Evolutionary conservation across 163 green algal genomes (phyloP).

Genomic region (Trebouxia gelatinosa): DNA sequence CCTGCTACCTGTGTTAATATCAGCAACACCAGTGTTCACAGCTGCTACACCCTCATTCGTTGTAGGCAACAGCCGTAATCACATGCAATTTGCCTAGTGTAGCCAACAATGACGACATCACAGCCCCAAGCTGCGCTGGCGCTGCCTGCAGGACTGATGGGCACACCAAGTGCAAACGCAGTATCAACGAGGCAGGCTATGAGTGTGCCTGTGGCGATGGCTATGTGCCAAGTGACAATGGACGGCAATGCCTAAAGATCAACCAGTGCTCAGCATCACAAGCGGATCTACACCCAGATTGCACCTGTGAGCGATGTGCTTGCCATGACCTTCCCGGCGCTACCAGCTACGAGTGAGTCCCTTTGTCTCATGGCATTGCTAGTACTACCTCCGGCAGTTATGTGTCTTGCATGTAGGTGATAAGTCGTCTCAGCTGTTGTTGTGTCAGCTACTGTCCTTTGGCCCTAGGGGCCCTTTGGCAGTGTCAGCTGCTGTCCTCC

Average conservation of each 20-base stretch:
- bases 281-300: constrained; percentile 52
- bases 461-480: neutral
- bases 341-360: constrained; percentile 71
- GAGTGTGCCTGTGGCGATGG: constrained; percentile 70
- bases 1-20: too few species aligned
- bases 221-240: constrained; percentile 52
- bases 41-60: too few species aligned
- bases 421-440: neutral
- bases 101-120: too few species aligned
- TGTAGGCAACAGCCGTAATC: too few species aligned
- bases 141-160: constrained; percentile 41
- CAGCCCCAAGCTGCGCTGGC: too few species aligned
- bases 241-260: constrained; percentile 67
- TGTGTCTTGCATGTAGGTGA: neutral
- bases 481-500: neutral
- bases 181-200: constrained; percentile 68
- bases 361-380: neutral
- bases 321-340: constrained; percentile 68
- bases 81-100: too few species aligned
- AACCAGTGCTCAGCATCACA: constrained; percentile 77
- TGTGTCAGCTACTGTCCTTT: neutral
- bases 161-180: constrained; percentile 71
- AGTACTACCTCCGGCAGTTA: neutral
- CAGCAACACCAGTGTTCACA: too few species aligned
- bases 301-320: constrained; percentile 75